A percentile compares a stretch with the other conserved stretches of the same genome.
These are phyloP conservation scores for Chenopodium suecicum DNA, from an alignment of 148 eudicot genomes.

Conservation along the genomic window DNA sequence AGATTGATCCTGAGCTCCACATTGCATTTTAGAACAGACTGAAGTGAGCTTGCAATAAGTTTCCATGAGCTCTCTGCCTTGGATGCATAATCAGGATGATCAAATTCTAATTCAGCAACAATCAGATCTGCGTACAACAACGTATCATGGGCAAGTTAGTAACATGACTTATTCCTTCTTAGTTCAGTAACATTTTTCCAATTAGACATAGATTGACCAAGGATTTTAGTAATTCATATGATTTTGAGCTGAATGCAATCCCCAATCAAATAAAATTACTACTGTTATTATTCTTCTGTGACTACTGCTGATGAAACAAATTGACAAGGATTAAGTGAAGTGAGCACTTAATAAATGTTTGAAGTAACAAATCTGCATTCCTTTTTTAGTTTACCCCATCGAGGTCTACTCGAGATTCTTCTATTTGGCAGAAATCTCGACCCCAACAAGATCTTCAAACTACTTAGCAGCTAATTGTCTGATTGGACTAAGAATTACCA, in stretches of 20 bases:
- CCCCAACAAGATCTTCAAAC: background rate
- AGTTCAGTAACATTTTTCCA: background rate
- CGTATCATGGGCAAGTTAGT: background rate
- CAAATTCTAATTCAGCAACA: slow-evolving; percentile 76
- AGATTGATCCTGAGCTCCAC: slow-evolving; percentile 81
- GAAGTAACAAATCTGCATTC: no score
- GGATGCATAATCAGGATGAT: slow-evolving; percentile 51
- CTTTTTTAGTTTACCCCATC: background rate
- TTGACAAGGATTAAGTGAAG: background rate
- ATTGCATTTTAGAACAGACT: slow-evolving; percentile 62
- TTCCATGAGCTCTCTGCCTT: slow-evolving; percentile 98
- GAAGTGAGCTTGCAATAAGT: slow-evolving; percentile 73
- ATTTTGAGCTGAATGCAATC: background rate
- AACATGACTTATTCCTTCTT: background rate
- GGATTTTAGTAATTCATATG: background rate
- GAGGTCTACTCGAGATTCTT: background rate
- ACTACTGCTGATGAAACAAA: background rate
- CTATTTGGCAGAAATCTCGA: background rate
- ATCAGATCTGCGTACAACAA: slow-evolving; percentile 51
- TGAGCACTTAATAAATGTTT: background rate
- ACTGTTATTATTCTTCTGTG: background rate
- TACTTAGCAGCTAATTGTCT: background rate
- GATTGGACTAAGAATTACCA: background rate
- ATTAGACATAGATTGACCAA: background rate
- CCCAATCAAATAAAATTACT: background rate